Conservation (phyloP, 1,139 yeast species). For the Lodderomyces oxycetoniae region DNA sequence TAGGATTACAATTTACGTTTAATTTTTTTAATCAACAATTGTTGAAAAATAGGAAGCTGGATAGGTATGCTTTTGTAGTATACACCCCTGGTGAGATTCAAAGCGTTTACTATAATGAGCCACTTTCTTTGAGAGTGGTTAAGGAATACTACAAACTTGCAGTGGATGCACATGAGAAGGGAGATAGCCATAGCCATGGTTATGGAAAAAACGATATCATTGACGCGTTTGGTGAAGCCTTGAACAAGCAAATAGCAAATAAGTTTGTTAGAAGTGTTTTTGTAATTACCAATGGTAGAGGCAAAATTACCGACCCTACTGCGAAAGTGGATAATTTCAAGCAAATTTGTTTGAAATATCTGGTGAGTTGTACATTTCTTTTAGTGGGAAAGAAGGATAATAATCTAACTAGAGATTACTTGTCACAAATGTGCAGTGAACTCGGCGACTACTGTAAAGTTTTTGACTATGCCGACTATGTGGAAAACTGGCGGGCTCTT, state of each 20-base stretch:
- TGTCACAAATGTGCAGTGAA: too few relatives aligned
- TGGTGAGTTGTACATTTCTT: constrained; percentile 24
- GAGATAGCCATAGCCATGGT: too few relatives aligned
- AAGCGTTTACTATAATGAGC: constrained; percentile 20
- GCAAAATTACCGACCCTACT: background rate
- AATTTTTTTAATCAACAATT: constrained; percentile 11
- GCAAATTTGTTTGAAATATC: constrained; percentile 2
- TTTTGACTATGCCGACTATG: constrained; percentile 13
- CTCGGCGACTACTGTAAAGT: constrained; percentile 9
- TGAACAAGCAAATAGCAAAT: constrained; percentile 13
- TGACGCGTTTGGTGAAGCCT: constrained; percentile 27
- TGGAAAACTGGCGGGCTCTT: constrained; percentile 22
- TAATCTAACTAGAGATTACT: constrained; percentile 11
- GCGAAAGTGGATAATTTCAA: background rate
- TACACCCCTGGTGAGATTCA: constrained; percentile 15
- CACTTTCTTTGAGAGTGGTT: constrained; percentile 22
- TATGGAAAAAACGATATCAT: constrained; percentile 21
- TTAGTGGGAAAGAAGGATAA: constrained; percentile 27
- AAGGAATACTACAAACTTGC: constrained; percentile 13
- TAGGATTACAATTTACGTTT: constrained; percentile 7
- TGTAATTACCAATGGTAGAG: constrained; percentile 39
- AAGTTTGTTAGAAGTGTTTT: constrained; percentile 38
- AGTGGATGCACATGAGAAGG: constrained; percentile 8
- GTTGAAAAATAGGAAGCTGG: constrained; percentile 13
- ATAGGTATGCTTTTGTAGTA: constrained; percentile 10